Evolutionary conservation across 768 basidiomycete species (phyloP).

Genomic region (Lentinula detonsa): DNA sequence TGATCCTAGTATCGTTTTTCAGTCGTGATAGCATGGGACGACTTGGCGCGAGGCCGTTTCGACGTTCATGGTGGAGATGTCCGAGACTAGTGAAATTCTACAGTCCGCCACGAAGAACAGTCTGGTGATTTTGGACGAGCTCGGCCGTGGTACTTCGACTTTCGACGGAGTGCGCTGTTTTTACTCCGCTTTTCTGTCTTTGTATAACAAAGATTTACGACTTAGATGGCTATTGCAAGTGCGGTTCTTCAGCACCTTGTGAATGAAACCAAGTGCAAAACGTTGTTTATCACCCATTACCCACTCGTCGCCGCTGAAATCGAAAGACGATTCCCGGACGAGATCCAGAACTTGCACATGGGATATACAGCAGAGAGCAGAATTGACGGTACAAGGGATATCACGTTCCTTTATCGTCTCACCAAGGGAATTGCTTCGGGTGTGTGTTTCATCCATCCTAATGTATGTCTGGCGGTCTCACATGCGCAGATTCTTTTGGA

Average conservation of each 20-base stretch:
- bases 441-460: slow-evolving; percentile 9
- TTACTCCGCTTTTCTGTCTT: background rate
- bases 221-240: slow-evolving; percentile 80
- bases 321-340: slow-evolving; percentile 49
- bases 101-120: slow-evolving; percentile 67
- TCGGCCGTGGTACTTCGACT: slow-evolving; percentile 88
- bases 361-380: slow-evolving; percentile 65
- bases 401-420: slow-evolving; percentile 84
- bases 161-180: slow-evolving; percentile 69
- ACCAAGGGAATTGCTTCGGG: slow-evolving; percentile 64
- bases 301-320: slow-evolving; percentile 73
- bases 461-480: background rate
- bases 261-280: slow-evolving; percentile 53
- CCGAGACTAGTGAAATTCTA: slow-evolving; percentile 88
- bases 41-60: slow-evolving; percentile 81
- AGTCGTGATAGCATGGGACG: slow-evolving; percentile 65
- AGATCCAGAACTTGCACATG: slow-evolving; percentile 83
- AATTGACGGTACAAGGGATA: slow-evolving; percentile 68
- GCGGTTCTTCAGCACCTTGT: slow-evolving; percentile 75
- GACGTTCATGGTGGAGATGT: slow-evolving; percentile 97
- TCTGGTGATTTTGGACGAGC: slow-evolving; percentile 85
- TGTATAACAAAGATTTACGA: background rate
- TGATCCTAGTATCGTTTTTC: no score
- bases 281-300: slow-evolving; percentile 94
- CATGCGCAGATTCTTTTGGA: slow-evolving; percentile 67